phyloP scores from a whole-genome alignment of 257 asterid genomes.

The Solanum sitiens region DNA sequence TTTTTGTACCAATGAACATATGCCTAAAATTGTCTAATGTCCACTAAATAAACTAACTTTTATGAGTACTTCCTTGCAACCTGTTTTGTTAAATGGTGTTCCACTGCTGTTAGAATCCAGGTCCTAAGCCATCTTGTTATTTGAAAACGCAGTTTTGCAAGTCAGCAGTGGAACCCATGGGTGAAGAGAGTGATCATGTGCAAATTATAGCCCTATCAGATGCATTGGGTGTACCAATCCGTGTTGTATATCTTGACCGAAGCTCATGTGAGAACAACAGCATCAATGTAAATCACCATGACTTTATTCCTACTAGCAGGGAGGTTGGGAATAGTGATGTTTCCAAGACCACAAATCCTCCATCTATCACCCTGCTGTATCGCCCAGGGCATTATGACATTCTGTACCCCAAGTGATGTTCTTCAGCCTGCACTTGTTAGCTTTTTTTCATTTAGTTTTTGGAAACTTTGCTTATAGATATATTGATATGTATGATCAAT shows the following conservation, averaged over 20 bases:
- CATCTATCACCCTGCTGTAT: constrained; percentile 71
- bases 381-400: constrained; percentile 80
- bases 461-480: neutral
- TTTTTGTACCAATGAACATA: neutral
- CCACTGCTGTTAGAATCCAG: neutral
- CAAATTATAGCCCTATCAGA: constrained; percentile 96
- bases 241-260: constrained; percentile 85
- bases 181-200: constrained; percentile 96
- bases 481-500: neutral
- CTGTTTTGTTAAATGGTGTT: neutral
- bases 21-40: neutral
- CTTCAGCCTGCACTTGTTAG: neutral
- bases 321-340: constrained; percentile 1
- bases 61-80: neutral
- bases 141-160: constrained; percentile 68
- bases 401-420: constrained; percentile 40
- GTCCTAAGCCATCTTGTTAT: neutral
- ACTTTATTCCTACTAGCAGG: constrained; percentile 39
- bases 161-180: constrained; percentile 99
- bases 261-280: constrained; percentile 72
- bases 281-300: constrained; percentile 83
- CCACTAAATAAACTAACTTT: neutral
- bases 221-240: constrained; percentile 79
- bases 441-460: neutral
- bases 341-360: constrained; percentile 36